Evolutionary conservation across 768 basidiomycete genomes (phyloP).

Genomic region (Vararia minispora): DNA sequence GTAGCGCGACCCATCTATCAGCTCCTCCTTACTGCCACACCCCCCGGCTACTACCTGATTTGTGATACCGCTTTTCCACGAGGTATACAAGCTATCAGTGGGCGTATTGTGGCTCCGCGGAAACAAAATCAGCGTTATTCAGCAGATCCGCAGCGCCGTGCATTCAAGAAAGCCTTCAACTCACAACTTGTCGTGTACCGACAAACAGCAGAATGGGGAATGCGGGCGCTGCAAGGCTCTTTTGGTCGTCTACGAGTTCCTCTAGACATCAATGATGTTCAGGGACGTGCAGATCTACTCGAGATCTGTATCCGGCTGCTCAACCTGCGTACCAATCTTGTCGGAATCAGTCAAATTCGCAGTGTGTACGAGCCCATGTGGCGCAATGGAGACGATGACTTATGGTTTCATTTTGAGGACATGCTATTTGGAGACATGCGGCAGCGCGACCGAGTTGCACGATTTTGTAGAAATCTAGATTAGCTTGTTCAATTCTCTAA

Average conservation of each 20-base stretch:
- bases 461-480: no score
- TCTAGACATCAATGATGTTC: constrained; percentile 22
- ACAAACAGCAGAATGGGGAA: constrained; percentile 45
- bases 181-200: constrained; percentile 30
- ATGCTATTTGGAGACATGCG: constrained; percentile 24
- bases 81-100: constrained; percentile 21
- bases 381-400: constrained; percentile 16
- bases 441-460: constrained; percentile 6
- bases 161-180: constrained; percentile 20
- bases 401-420: constrained; percentile 27
- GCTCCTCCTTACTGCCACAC: constrained; percentile 22
- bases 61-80: constrained; percentile 36
- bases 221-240: constrained; percentile 30
- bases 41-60: constrained; percentile 30
- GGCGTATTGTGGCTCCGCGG: constrained; percentile 26
- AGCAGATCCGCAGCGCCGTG: constrained; percentile 11
- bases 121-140: constrained; percentile 21
- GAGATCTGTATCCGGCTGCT: constrained; percentile 24
- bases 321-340: constrained; percentile 24
- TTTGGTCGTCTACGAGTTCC: constrained; percentile 35
- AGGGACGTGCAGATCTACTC: constrained; percentile 21
- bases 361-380: constrained; percentile 31
- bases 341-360: constrained; percentile 32
- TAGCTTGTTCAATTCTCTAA: no score
- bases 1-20: constrained; percentile 30